phyloP scores from a whole-genome alignment of 2,329 filamentous ascomycete genomes.

The Meredithiella fracta region DNA sequence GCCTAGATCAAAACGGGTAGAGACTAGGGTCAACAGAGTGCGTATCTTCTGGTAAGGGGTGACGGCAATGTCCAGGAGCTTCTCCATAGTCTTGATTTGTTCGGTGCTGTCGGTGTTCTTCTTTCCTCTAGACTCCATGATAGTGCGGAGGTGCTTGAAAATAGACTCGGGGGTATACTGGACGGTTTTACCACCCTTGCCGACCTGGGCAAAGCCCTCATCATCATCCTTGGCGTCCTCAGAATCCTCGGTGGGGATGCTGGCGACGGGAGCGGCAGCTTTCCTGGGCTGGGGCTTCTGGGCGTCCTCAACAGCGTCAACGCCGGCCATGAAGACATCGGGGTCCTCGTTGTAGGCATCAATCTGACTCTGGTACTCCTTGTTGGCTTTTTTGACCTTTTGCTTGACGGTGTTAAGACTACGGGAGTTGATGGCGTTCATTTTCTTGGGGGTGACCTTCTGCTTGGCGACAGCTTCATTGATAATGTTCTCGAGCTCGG shows the following conservation, averaged over 20 bases:
- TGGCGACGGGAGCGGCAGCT: conserved; percentile 27
- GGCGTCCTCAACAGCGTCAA: conserved; percentile 45
- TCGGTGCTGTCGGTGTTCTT: conserved; percentile 95
- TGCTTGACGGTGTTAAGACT: conserved; percentile 95
- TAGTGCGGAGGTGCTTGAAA: conserved; percentile 84
- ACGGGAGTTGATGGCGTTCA: conserved; percentile 90
- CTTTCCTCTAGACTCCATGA: conserved; percentile 90
- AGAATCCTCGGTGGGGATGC: conserved; percentile 31
- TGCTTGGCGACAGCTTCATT: conserved; percentile 89
- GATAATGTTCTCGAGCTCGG: conserved; percentile 86
- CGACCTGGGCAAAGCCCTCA: conserved; percentile 77
- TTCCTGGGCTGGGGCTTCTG: conserved; percentile 28
- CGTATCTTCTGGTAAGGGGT: conserved; percentile 90
- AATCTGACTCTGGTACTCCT: conserved; percentile 77
- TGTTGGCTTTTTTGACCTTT: conserved; percentile 97
- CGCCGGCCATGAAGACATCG: conserved; percentile 73
- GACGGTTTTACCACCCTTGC: conserved; percentile 73
- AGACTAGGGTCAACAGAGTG: conserved; percentile 78
- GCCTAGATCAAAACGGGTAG: conserved; percentile 84
- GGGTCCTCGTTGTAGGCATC: conserved; percentile 75
- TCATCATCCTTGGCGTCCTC: conserved; percentile 45
- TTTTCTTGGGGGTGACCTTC: conserved; percentile 93
- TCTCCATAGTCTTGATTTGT: conserved; percentile 97
- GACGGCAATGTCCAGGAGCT: conserved; percentile 71
- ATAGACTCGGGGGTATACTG: conserved; percentile 95